Percentiles rank a stretch among this genome's conserved stretches.
Evolutionary conservation across 257 asterid species (phyloP).

Genomic region (Lantana camara): DNA sequence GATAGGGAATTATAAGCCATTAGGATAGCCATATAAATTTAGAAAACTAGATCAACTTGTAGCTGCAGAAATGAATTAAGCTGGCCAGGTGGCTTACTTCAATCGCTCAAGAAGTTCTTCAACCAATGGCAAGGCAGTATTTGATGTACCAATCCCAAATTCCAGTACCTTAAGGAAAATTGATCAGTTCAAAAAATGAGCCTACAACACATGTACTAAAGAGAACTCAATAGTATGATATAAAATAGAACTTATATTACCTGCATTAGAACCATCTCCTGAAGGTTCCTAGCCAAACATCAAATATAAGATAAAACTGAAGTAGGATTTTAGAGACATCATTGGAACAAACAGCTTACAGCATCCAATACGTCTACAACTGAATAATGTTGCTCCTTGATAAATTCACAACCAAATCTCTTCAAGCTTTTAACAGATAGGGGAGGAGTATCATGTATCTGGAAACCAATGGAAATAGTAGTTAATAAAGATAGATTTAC

Average conservation of each 20-base stretch:
- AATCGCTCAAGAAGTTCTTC: conserved; percentile 68
- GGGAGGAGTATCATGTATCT: conserved; percentile 75
- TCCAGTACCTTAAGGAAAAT: conserved; percentile 50
- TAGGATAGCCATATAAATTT: conserved; percentile 9
- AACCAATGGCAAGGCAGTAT: conserved; percentile 44
- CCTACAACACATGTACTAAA: conserved; percentile 18
- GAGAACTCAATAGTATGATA: background rate
- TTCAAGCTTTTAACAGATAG: conserved; percentile 57
- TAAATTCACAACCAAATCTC: conserved; percentile 50
- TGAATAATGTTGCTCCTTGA: conserved; percentile 81
- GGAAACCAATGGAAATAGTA: conserved; percentile 31
- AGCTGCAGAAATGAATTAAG: conserved; percentile 2
- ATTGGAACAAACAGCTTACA: conserved; percentile 47
- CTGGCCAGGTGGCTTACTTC: conserved; percentile 46
- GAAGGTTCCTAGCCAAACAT: conserved; percentile 35
- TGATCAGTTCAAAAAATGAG: conserved; percentile 21
- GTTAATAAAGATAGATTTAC: conserved; percentile 23
- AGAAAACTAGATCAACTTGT: background rate
- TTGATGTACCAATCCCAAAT: conserved; percentile 59
- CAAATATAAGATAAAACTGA: conserved; percentile 29
- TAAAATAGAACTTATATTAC: conserved; percentile 44
- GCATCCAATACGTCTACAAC: conserved; percentile 71
- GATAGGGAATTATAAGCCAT: background rate
- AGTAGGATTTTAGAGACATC: conserved; percentile 25
- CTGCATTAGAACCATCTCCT: conserved; percentile 83